phyloP scores from a whole-genome alignment of 345 rosid species.

The Syzygium aqueum region DNA sequence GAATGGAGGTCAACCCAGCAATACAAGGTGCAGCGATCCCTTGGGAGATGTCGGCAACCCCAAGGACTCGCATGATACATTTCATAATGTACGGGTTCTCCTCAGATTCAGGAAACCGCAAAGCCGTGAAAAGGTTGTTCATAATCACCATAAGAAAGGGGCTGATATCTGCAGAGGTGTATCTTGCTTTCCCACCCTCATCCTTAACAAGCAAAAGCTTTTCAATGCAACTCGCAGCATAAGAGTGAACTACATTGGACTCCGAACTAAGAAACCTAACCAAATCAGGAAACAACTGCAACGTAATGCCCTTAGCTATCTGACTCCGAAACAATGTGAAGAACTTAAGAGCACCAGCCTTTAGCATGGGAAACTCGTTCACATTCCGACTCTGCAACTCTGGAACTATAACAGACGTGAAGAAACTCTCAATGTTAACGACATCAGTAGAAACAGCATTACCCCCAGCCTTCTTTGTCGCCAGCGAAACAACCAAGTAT shows the following conservation, averaged over 20 bases:
- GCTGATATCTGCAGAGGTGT: conserved; percentile 51
- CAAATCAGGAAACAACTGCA: conserved; percentile 63
- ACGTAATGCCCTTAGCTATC: conserved; percentile 58
- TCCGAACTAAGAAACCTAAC: conserved; percentile 69
- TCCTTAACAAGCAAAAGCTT: conserved; percentile 91
- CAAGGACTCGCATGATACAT: conserved; percentile 91
- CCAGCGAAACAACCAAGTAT: conserved; percentile 85
- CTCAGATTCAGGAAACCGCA: conserved; percentile 82
- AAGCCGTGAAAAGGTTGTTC: conserved; percentile 69
- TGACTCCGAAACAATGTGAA: conserved; percentile 71
- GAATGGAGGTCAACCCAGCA: conserved; percentile 57
- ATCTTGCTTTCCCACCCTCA: conserved; percentile 70
- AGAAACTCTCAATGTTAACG: conserved; percentile 79
- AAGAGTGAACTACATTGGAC: conserved; percentile 93
- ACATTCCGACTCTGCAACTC: conserved; percentile 76
- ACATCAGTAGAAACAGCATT: conserved; percentile 77
- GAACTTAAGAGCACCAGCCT: conserved; percentile 93
- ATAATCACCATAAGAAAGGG: conserved; percentile 47
- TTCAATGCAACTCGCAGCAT: conserved; percentile 94
- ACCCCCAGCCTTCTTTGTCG: conserved; percentile 72
- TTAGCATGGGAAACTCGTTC: conserved; percentile 78
- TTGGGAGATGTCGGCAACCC: conserved; percentile 64
- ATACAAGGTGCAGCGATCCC: conserved; percentile 85
- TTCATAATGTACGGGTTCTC: conserved; percentile 97
- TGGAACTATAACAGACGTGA: conserved; percentile 62